phyloP scores from a whole-genome alignment of 176 grass and related monocot genomes.

The Alloteropsis semialata region DNA sequence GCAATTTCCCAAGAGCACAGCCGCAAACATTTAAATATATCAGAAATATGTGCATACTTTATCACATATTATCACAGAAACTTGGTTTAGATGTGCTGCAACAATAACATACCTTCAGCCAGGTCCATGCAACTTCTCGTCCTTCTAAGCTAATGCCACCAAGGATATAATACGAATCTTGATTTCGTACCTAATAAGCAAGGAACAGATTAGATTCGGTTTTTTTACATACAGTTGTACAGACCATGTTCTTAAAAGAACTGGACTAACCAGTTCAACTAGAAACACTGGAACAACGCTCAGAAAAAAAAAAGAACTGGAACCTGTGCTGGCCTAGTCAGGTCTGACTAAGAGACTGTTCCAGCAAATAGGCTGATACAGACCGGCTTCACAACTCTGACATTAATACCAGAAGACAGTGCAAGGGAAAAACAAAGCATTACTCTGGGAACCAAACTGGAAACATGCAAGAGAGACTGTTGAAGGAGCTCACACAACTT shows the following conservation, averaged over 20 bases:
- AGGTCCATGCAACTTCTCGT: slow-evolving; percentile 78
- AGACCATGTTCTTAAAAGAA: too few relatives aligned
- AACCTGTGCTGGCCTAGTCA: neutral
- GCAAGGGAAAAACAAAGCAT: neutral
- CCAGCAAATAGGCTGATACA: neutral
- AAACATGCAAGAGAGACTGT: neutral
- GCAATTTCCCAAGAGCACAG: neutral
- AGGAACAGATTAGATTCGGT: neutral
- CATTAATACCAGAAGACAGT: neutral
- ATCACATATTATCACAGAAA: neutral
- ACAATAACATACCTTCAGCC: slow-evolving; percentile 73
- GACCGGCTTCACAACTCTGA: neutral
- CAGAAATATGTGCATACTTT: neutral
- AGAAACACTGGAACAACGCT: neutral
- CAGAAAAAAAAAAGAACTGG: neutral
- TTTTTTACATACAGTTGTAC: neutral
- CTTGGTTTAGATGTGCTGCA: neutral
- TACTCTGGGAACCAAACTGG: neutral
- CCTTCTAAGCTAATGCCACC: slow-evolving; percentile 66
- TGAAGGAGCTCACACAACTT: neutral
- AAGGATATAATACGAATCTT: slow-evolving; percentile 76
- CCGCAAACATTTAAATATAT: neutral
- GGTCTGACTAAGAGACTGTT: neutral
- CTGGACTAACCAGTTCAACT: neutral
- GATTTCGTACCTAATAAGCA: slow-evolving; percentile 65